Evolutionary conservation across 2,329 filamentous ascomycete species (phyloP).

Genomic region (Clarireedia hainanense): DNA sequence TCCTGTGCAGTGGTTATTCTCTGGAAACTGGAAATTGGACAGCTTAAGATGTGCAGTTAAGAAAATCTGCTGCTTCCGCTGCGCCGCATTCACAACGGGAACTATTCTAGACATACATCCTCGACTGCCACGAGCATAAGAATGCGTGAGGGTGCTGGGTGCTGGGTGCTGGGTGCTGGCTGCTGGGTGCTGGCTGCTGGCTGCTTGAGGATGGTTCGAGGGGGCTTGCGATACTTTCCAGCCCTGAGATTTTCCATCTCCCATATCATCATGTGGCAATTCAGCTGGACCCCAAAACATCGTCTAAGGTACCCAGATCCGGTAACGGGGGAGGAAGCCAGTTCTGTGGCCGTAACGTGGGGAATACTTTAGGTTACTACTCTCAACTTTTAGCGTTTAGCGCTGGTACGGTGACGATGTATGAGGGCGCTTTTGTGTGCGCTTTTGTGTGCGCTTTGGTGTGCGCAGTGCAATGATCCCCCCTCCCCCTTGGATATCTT

Average conservation of each 20-base stretch:
- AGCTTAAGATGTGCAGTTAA: slow-evolving; percentile 8
- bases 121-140: slow-evolving; percentile 5
- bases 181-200: too few relatives aligned
- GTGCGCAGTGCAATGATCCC: too few relatives aligned
- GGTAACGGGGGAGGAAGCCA: not conserved
- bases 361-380: slow-evolving; percentile 4
- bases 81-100: slow-evolving; percentile 7
- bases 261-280: slow-evolving; percentile 1
- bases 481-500: not conserved
- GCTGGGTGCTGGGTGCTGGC: not conserved
- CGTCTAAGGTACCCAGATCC: slow-evolving; percentile 3
- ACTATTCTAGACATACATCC: slow-evolving; percentile 8
- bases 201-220: not conserved
- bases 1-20: too few relatives aligned
- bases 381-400: not conserved
- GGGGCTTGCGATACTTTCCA: not conserved
- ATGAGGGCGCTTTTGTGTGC: not conserved
- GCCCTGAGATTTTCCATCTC: not conserved
- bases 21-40: not conserved
- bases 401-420: not conserved
- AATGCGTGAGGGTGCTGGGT: not conserved
- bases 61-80: slow-evolving; percentile 9
- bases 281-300: slow-evolving; percentile 10
- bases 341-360: slow-evolving; percentile 7
- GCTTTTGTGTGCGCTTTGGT: not conserved